phyloP scores from a whole-genome alignment of 1,284 basidiomycete species.

The Cryptococcus sp. region DNA sequence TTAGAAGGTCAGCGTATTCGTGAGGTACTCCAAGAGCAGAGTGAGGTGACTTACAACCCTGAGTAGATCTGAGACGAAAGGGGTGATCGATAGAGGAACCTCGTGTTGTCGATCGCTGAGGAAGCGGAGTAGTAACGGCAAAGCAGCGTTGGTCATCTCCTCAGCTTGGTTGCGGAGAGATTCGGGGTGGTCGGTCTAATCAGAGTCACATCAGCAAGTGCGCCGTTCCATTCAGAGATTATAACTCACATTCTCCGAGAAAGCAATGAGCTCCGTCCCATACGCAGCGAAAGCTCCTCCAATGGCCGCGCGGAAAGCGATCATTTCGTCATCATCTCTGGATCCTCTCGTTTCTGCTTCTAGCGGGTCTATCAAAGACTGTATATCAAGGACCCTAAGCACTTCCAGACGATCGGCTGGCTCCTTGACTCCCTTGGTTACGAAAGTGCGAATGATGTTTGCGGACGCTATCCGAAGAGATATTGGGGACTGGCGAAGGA shows the following conservation, averaged over 20 bases:
- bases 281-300: slow-evolving; percentile 81
- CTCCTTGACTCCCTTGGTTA: slow-evolving; percentile 91
- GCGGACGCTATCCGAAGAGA: slow-evolving; percentile 79
- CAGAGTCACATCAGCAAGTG: not conserved
- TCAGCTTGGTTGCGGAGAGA: slow-evolving; percentile 71
- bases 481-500: slow-evolving; percentile 78
- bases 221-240: not conserved
- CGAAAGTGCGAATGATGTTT: slow-evolving; percentile 75
- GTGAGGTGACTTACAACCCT: slow-evolving; percentile 62
- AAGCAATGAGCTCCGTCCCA: slow-evolving; percentile 80
- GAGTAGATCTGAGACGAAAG: slow-evolving; percentile 74
- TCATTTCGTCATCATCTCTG: slow-evolving; percentile 70
- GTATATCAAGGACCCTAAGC: slow-evolving; percentile 83
- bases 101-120: slow-evolving; percentile 87
- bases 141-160: slow-evolving; percentile 66
- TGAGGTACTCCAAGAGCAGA: too few species aligned
- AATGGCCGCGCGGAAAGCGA: slow-evolving; percentile 84
- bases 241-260: slow-evolving; percentile 71
- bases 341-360: slow-evolving; percentile 73
- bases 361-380: slow-evolving; percentile 74
- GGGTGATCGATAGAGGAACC: slow-evolving; percentile 79
- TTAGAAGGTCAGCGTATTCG: not conserved
- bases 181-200: slow-evolving; percentile 43
- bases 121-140: slow-evolving; percentile 85
- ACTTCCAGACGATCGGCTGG: slow-evolving; percentile 87